Evolutionary conservation across 805 yeast genomes (phyloP).

Genomic region (Myxozyma monticola): DNA sequence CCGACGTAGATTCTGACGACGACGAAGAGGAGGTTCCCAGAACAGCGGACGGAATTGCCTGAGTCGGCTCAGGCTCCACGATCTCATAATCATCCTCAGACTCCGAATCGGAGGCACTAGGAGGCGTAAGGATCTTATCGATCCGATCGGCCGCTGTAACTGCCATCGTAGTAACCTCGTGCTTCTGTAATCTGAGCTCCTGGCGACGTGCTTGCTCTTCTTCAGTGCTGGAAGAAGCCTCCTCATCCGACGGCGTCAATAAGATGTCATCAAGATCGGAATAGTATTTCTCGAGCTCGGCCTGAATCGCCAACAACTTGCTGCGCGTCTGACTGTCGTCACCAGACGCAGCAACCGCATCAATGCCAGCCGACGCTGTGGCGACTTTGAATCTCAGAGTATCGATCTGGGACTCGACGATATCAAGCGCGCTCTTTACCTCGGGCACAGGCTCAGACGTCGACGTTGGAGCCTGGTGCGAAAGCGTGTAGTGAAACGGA

Average conservation of each 20-base stretch:
- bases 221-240: conserved; percentile 13
- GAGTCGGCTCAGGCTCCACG: not conserved
- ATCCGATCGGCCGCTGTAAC: conserved; percentile 35
- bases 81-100: conserved; percentile 17
- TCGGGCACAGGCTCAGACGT: conserved; percentile 1
- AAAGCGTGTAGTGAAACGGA: conserved; percentile 24
- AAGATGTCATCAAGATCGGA: conserved; percentile 33
- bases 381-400: conserved; percentile 3
- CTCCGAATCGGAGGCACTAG: conserved; percentile 19
- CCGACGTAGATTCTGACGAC: not conserved
- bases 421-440: conserved; percentile 5
- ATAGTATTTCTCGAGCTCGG: conserved; percentile 31
- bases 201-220: conserved; percentile 14
- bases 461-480: conserved; percentile 1
- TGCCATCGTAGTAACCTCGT: conserved; percentile 32
- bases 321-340: not conserved
- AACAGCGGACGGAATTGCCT: not conserved
- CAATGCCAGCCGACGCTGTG: conserved; percentile 10
- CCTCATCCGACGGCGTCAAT: conserved; percentile 15
- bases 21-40: not conserved
- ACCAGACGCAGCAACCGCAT: not conserved
- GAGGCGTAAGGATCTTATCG: conserved; percentile 28
- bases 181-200: conserved; percentile 29
- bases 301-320: conserved; percentile 22
- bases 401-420: not conserved